Evolutionary conservation across 164 flowering plant species (phyloP), one percentile per base, ranked within the genome.

Genomic region (Dillenia turbinata): DNA sequence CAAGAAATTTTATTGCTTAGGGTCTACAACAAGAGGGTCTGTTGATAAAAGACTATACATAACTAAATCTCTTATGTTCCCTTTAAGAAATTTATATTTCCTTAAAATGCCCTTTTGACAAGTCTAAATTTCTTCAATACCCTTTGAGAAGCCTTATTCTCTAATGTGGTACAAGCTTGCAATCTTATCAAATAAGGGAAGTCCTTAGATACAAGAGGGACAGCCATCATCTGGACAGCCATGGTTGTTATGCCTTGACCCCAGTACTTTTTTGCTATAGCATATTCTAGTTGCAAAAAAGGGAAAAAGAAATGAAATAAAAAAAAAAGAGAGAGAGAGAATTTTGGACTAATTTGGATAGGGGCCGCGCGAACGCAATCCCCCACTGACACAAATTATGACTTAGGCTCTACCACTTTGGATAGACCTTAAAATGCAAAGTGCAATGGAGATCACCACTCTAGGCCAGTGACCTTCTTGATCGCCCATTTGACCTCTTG

Each of bases 91-190:
- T 12, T 2, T 10, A 40, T 47, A 66, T 15, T 65, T 66, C 60
- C 70, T 56, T 13, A 66, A 26, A 1, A 63, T 14, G 16, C 68
- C 68, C 15, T 69, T 54, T 47, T 58, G 6, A 33, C 9, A 55
- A 69, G 63, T 40, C 73, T 64, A 54, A 47, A 22, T 44, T 64
- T 64, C 24, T 69, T 64, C 64, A 69, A 60, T 5, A 59, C 73
- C 68, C 64, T 69, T n/a, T 64, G 68, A 7, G 68, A 69, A 3
- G 54, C 68, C 64, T 16, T 59, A 48, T 69, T 64, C 45, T 69
- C 60, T 14, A 59, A 49, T 15, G 40, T 49, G 17, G 64, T 64
- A n/a, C 49, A 10, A 54, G 51, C 60, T 54, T 69, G 49, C 24
- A 69, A 12, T 33, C 73, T 69, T 45, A 9, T 59, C 49, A 56